These are phyloP conservation scores for Fusarium marasasianum DNA, from an alignment of 2,329 filamentous ascomycete genomes.

Conservation along the genomic window DNA sequence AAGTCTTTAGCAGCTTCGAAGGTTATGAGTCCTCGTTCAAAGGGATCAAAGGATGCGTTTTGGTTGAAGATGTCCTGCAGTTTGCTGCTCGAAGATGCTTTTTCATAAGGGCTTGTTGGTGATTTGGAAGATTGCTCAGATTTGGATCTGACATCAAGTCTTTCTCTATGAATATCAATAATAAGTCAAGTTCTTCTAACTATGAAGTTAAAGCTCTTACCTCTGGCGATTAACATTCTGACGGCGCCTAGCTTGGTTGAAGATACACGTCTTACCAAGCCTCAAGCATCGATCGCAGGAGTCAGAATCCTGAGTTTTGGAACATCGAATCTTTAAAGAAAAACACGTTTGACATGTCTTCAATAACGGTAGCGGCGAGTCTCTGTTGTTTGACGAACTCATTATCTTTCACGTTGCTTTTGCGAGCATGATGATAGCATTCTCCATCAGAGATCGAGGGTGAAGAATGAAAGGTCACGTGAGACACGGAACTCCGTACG, in stretches of 20 bases:
- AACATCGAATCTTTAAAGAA: conserved; percentile 45
- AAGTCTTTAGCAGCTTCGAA: conserved; percentile 23
- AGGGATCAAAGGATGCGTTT: conserved; percentile 33
- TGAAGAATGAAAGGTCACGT: background rate
- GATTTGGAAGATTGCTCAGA: conserved; percentile 13
- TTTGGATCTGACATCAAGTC: background rate
- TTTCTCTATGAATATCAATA: accelerated
- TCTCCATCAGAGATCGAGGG: background rate
- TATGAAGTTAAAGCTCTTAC: background rate
- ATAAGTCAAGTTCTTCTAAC: accelerated
- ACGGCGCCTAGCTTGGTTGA: conserved; percentile 42
- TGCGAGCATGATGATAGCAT: background rate
- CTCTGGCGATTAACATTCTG: conserved; percentile 17
- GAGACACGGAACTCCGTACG: background rate
- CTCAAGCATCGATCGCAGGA: conserved; percentile 47
- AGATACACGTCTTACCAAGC: conserved; percentile 46
- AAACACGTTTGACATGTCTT: conserved; percentile 49
- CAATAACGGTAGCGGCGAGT: background rate
- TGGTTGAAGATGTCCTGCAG: background rate
- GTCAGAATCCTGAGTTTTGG: conserved; percentile 44
- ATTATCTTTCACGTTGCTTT: conserved; percentile 2
- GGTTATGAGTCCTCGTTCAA: conserved; percentile 29
- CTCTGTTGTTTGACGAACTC: background rate
- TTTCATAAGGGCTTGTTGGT: background rate
- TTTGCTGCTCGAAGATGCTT: background rate